Evolutionary conservation across 1,284 basidiomycete species (phyloP).

Genomic region (Calocybe gambosa): DNA sequence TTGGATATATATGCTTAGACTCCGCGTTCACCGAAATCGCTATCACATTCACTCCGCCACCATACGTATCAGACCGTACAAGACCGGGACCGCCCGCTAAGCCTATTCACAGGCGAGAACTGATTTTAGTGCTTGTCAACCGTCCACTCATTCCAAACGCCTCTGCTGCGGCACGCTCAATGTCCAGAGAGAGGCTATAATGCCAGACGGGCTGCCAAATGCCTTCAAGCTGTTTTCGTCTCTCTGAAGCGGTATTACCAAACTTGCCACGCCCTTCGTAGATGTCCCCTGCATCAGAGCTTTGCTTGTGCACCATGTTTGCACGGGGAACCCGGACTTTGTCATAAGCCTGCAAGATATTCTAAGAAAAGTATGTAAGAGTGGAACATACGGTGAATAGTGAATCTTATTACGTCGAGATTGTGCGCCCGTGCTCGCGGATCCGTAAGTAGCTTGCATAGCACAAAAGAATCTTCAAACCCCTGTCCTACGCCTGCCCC

Average conservation of each 20-base stretch:
- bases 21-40: too few species aligned
- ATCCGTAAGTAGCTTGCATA: conserved; percentile 43
- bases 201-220: conserved; percentile 45
- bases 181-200: conserved; percentile 36
- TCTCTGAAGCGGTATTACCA: conserved; percentile 21
- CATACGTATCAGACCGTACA: too few species aligned
- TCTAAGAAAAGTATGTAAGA: conserved; percentile 20
- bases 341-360: conserved; percentile 40
- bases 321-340: conserved; percentile 37
- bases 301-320: conserved; percentile 37
- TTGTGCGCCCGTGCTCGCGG: conserved; percentile 37
- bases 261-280: conserved; percentile 33
- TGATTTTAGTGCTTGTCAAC: neutral
- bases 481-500: conserved; percentile 60
- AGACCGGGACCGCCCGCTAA: too few species aligned
- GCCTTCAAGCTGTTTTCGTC: conserved; percentile 28
- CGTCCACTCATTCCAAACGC: neutral
- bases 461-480: conserved; percentile 51
- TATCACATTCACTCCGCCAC: too few species aligned
- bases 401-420: conserved; percentile 34
- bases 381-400: neutral
- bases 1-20: too few species aligned
- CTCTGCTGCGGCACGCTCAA: conserved; percentile 18
- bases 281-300: conserved; percentile 32
- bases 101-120: neutral